These are phyloP conservation scores for Suillus cothurnatus DNA, from an alignment of 768 basidiomycete species.

Conservation along the genomic window DNA sequence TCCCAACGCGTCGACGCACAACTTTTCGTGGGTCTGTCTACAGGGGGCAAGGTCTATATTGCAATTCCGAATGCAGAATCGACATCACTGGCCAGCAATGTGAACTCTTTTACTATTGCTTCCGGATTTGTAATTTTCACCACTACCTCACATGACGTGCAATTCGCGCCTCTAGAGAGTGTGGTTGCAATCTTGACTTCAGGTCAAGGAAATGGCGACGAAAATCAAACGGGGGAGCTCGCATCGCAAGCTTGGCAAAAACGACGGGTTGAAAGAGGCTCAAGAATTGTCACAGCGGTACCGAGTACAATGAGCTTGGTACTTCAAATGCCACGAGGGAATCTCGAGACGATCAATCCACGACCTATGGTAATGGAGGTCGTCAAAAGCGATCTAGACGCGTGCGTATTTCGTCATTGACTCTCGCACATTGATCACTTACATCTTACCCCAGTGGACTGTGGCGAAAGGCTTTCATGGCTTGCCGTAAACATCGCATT, in stretches of 20 bases:
- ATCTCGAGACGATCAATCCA: slow-evolving; percentile 94
- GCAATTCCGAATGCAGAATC: slow-evolving; percentile 34
- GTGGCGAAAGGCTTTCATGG: slow-evolving; percentile 86
- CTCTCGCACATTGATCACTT: not conserved
- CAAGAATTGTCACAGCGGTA: slow-evolving; percentile 84
- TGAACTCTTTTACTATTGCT: slow-evolving; percentile 72
- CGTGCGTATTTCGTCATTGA: slow-evolving; percentile 46
- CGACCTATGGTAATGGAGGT: slow-evolving; percentile 88
- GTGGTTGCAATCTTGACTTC: slow-evolving; percentile 12
- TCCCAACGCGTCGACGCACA: slow-evolving; percentile 32
- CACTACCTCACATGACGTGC: slow-evolving; percentile 77
- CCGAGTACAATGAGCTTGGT: slow-evolving; percentile 89
- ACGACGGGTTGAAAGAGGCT: slow-evolving; percentile 87
- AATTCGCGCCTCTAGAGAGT: slow-evolving; percentile 61
- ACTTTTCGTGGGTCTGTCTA: slow-evolving; percentile 65
- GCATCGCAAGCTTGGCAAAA: slow-evolving; percentile 54
- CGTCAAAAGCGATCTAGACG: slow-evolving; percentile 72
- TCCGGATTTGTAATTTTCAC: slow-evolving; percentile 85
- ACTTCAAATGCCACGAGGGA: slow-evolving; percentile 97
- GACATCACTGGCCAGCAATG: slow-evolving; percentile 49
- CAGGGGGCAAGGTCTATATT: slow-evolving; percentile 65
- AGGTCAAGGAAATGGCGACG: slow-evolving; percentile 24
- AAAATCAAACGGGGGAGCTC: slow-evolving; percentile 16
- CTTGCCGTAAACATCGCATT: slow-evolving; percentile 92
- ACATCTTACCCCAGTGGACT: slow-evolving; percentile 50